Evolutionary conservation across 164 flowering plant species (phyloP), one percentile per base, ranked within the genome.

Genomic region (Berberis vulgaris): DNA sequence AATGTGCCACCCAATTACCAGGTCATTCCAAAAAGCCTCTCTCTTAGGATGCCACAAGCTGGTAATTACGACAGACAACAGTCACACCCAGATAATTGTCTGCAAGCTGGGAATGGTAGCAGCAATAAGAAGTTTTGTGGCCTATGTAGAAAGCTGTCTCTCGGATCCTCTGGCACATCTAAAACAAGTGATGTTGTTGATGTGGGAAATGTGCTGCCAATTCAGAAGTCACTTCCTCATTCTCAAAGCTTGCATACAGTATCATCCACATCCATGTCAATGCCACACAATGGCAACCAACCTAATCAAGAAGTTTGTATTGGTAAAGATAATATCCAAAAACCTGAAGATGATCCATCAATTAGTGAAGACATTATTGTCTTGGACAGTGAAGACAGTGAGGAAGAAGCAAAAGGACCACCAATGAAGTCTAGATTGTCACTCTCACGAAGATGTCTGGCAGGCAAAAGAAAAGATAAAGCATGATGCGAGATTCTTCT

Each of bases 361-460:
- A 49, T 73, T 45, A 39, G 65, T 57, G 82, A 79, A 9, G 59
- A 65, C 0, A 71, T 80, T 45, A 76, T 87, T 70, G 91, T 90
- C 60, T 72, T 87, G 71, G 97, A 87, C 68, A 90, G 97, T 70
- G 92, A 90, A 69, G 93, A 84, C 43, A 89, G 96, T 61, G 97
- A 90, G 41, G 88, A 86, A 43, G 92, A 85, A 61, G 65, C 5
- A 38, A 60, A 60, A 10, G 64, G 42, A 53, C 60, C 59, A 9
- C 60, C 47, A 45, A 26, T 26, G 26, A 85, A 26, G 26, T 26
- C 26, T 26, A 26, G 26, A 26, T 26, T 26, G 26, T 26, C 26
- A 26, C 26, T 26, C 26, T 26, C 26, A 26, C 26, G 26, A 26
- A 26, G 26, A 26, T 26, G 26, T 26, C 26, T 26, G 26, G 26